Evolutionary conservation across 2,329 filamentous ascomycete genomes (phyloP), one percentile per base, ranked within the genome.

Genomic region (Intubia oerlemansii): DNA sequence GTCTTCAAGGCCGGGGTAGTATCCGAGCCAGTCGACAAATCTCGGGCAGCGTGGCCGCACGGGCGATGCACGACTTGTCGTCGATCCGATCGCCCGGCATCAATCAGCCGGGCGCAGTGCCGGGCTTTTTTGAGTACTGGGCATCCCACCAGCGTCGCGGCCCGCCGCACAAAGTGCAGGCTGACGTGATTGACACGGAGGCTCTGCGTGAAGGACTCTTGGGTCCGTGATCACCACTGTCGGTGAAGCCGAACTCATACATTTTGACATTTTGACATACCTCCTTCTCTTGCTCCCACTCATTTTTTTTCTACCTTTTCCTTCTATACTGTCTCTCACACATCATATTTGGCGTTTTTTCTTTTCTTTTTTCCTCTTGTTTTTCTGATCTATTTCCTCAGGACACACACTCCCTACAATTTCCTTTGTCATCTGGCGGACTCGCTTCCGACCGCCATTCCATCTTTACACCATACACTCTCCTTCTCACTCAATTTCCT

Each of bases 61-160:
- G 27, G 14, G 37, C 40, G 23, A 38, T 51, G 33, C 49, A 40
- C 32, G 47, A 51, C 12, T 26, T 31, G 6, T 45, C 49, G 10
- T 23, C 26, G 5, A 54, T 53, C 24, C 58, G 78, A 24, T 50
- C 63, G 5, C 65, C 76, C 2, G 79, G 79, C 0, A 80, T 88
- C 43, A 88, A 88, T 41, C 79, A 85, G 44, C 60, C 66, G 2
- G 79, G 79, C 0, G 59, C 67, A 0, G 73, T 88, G 24, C 66
- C 75, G 1, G 78, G 79, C 0, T 75, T 85, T 37, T 57, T 66
- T 16, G 56, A 64, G 31, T 66, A 62, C 38, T 56, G 58, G 47
- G 51, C 54, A 3, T 49, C 54, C 1, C 53, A 49, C 42, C 63
- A 50, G 47, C 64, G 47, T 42, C 63, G 50, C 46, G 56, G 47